phyloP scores from a whole-genome alignment of 805 yeast species.

The Isabelozyma pseudorhagii region DNA sequence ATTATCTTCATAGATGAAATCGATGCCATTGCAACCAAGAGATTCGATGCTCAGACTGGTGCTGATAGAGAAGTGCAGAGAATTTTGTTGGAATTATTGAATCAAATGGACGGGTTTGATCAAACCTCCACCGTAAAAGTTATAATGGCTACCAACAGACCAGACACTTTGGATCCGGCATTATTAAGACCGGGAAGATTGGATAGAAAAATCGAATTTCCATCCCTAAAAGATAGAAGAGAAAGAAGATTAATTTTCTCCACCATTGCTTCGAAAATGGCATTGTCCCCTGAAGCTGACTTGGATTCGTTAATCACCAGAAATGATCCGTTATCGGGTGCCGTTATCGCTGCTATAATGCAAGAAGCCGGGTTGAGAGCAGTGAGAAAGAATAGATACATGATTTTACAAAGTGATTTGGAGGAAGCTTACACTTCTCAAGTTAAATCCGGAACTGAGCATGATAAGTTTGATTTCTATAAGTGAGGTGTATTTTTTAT shows the following conservation, averaged over 20 bases:
- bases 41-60: constrained; percentile 99
- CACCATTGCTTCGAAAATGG: constrained; percentile 96
- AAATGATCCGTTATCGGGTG: constrained; percentile 97
- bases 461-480: constrained; percentile 96
- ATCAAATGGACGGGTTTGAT: constrained; percentile 99
- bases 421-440: constrained; percentile 98
- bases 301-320: constrained; percentile 91
- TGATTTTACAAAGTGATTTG: constrained; percentile 90
- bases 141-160: constrained; percentile 98
- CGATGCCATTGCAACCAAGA: constrained; percentile 97
- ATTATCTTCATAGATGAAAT: constrained; percentile 98
- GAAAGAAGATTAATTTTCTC: constrained; percentile 95
- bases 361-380: constrained; percentile 99
- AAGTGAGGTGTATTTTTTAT: constrained; percentile 43
- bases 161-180: constrained; percentile 99
- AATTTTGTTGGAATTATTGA: constrained; percentile 88
- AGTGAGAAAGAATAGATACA: constrained; percentile 95
- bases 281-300: constrained; percentile 96
- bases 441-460: constrained; percentile 93
- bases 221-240: constrained; percentile 92
- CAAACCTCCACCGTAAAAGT: constrained; percentile 94
- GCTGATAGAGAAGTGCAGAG: constrained; percentile 99
- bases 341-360: constrained; percentile 97
- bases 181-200: constrained; percentile 96
- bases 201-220: constrained; percentile 97